These are phyloP conservation scores for Clathrus columnatus DNA, from an alignment of 768 basidiomycete species.

Conservation along the genomic window DNA sequence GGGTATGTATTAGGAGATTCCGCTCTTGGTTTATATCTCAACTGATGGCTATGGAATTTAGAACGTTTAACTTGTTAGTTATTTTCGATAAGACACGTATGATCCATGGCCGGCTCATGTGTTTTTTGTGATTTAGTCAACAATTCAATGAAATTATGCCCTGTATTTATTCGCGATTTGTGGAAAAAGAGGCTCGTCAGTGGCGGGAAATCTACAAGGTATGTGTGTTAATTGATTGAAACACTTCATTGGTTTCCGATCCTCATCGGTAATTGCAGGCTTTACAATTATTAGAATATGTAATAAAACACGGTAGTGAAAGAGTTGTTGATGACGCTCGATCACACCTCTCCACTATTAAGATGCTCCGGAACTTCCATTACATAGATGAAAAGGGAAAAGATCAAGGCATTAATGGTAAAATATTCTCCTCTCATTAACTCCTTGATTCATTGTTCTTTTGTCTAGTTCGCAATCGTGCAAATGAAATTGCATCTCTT, in stretches of 20 bases:
- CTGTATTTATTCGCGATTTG: slow-evolving; percentile 86
- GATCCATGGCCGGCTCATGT: slow-evolving; percentile 8
- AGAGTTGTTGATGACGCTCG: slow-evolving; percentile 97
- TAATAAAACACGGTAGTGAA: slow-evolving; percentile 95
- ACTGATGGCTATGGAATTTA: slow-evolving; percentile 23
- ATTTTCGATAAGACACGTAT: background rate
- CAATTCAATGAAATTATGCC: slow-evolving; percentile 99
- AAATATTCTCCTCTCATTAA: slow-evolving; percentile 10
- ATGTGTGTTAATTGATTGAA: slow-evolving; percentile 10
- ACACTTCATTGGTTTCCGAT: background rate
- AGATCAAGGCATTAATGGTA: slow-evolving; percentile 95
- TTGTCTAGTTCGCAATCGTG: slow-evolving; percentile 79
- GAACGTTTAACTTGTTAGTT: slow-evolving; percentile 95
- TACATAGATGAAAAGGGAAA: slow-evolving; percentile 99
- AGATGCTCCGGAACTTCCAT: slow-evolving; percentile 96
- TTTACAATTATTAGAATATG: slow-evolving; percentile 87
- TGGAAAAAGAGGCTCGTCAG: slow-evolving; percentile 96
- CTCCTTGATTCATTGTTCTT: background rate
- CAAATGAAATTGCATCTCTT: slow-evolving; percentile 87
- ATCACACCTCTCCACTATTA: slow-evolving; percentile 88
- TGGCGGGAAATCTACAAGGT: slow-evolving; percentile 99
- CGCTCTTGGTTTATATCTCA: slow-evolving; percentile 14
- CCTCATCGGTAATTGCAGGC: slow-evolving; percentile 39
- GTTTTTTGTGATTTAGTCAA: slow-evolving; percentile 53
- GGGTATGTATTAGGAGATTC: slow-evolving; percentile 47